Percentiles rank a stretch among this genome's conserved stretches.
Conservation (phyloP, 2,329 filamentous ascomycete genomes). For the Exserohilum turcica region DNA sequence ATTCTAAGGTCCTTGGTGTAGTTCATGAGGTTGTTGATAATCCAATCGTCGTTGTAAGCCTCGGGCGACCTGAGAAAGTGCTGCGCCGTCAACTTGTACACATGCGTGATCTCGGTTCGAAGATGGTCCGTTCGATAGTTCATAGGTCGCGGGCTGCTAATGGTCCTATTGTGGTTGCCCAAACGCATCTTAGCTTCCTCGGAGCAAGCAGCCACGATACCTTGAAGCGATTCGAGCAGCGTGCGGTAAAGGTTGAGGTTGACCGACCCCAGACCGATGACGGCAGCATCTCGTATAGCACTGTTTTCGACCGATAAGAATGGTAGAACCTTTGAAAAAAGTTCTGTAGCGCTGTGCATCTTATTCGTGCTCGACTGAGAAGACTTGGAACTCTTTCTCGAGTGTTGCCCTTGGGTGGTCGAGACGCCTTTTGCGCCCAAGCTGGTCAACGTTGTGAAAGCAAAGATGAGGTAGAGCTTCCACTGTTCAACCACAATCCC, state of each 20-base stretch:
- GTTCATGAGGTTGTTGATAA: constrained; percentile 82
- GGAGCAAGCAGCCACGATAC: constrained; percentile 82
- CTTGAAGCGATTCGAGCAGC: constrained; percentile 85
- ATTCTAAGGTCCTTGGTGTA: constrained; percentile 93
- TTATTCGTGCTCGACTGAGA: constrained; percentile 71
- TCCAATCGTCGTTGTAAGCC: constrained; percentile 85
- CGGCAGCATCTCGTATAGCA: constrained; percentile 86
- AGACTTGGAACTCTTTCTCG: constrained; percentile 78
- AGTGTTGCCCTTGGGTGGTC: constrained; percentile 70
- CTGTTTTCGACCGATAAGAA: constrained; percentile 79
- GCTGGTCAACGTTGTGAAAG: constrained; percentile 91
- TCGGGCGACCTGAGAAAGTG: constrained; percentile 81
- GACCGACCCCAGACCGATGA: constrained; percentile 89
- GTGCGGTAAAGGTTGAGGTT: constrained; percentile 93
- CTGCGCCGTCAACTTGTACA: constrained; percentile 91
- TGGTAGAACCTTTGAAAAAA: constrained; percentile 92
- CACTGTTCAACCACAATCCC: constrained; percentile 94
- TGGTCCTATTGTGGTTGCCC: constrained; percentile 75
- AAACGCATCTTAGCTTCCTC: constrained; percentile 86
- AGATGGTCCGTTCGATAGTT: constrained; percentile 85
- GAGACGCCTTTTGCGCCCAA: constrained; percentile 66
- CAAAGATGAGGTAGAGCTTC: constrained; percentile 97
- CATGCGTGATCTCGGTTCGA: constrained; percentile 91
- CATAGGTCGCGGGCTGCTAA: constrained; percentile 74
- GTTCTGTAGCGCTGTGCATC: constrained; percentile 82